These are phyloP conservation scores for Nitzschia sp. DNA, from an alignment of 108 stramenopile species.

Conservation along the genomic window DNA sequence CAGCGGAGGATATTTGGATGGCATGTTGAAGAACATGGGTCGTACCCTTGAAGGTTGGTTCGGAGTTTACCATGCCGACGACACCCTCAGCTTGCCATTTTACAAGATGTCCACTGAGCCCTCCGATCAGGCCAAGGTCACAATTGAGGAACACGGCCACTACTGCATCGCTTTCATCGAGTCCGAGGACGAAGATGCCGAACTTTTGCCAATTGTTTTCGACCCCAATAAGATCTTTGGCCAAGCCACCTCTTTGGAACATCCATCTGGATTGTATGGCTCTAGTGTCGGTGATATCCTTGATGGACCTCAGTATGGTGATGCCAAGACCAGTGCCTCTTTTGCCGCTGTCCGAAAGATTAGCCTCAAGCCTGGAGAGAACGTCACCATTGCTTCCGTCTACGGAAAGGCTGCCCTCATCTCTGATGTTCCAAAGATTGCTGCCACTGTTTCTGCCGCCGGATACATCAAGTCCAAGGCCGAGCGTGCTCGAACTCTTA, in stretches of 20 bases:
- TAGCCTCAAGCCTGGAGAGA: slow-evolving; percentile 70
- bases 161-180: slow-evolving; percentile 89
- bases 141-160: slow-evolving; percentile 86
- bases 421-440: slow-evolving; percentile 67
- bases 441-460: slow-evolving; percentile 55
- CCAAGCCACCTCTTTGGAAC: slow-evolving; percentile 65
- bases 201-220: slow-evolving; percentile 85
- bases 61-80: slow-evolving; percentile 89
- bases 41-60: slow-evolving; percentile 97
- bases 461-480: slow-evolving; percentile 72
- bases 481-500: slow-evolving; percentile 69
- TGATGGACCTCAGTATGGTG: slow-evolving; percentile 77
- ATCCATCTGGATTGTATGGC: slow-evolving; percentile 56
- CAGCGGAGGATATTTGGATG: slow-evolving; percentile 75
- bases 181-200: slow-evolving; percentile 34
- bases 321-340: slow-evolving; percentile 90
- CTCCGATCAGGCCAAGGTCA: slow-evolving; percentile 80
- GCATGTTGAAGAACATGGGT: slow-evolving; percentile 88
- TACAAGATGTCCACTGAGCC: slow-evolving; percentile 91
- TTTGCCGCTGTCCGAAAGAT: slow-evolving; percentile 80
- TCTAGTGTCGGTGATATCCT: slow-evolving; percentile 70
- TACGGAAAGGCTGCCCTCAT: slow-evolving; percentile 83
- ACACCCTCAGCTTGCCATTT: slow-evolving; percentile 81
- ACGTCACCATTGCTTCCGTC: slow-evolving; percentile 75
- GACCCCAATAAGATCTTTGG: slow-evolving; percentile 92